A percentile compares a stretch with the other conserved stretches of the same genome.
These are phyloP conservation scores for Citrus glauca DNA, from an alignment of 345 rosid species.

Conservation along the genomic window DNA sequence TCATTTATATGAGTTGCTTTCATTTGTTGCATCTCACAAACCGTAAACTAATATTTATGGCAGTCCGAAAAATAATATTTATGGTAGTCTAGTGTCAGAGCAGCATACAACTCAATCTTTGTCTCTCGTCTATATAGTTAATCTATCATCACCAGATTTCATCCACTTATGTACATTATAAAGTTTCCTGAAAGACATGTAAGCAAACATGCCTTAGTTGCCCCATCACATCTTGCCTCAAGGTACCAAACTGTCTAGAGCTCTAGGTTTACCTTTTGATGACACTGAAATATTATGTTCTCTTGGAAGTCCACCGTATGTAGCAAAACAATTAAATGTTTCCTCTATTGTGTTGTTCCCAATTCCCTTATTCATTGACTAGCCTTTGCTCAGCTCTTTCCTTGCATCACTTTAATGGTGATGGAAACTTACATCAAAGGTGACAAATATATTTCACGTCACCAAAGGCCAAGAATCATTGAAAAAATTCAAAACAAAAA, in stretches of 20 bases:
- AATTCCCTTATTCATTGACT: not conserved
- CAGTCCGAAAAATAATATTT: too few relatives aligned
- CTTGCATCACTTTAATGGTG: not conserved
- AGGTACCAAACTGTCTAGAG: not conserved
- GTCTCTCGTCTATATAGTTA: too few relatives aligned
- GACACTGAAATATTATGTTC: not conserved
- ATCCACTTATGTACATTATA: too few relatives aligned
- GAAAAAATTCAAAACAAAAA: not conserved
- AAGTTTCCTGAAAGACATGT: too few relatives aligned
- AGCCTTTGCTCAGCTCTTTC: not conserved
- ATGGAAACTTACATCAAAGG: not conserved
- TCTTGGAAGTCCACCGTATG: not conserved
- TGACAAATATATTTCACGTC: not conserved
- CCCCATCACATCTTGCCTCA: not conserved
- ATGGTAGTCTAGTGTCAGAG: too few relatives aligned
- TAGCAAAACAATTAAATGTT: not conserved
- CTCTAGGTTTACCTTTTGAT: not conserved
- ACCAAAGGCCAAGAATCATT: not conserved
- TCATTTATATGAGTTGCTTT: too few relatives aligned
- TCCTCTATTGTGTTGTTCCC: not conserved
- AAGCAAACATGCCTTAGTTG: too few relatives aligned
- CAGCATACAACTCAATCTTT: too few relatives aligned
- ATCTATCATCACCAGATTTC: too few relatives aligned
- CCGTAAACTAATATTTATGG: too few relatives aligned
- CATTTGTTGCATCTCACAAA: too few relatives aligned